A percentile compares a stretch with the other conserved stretches of the same genome.
These are phyloP conservation scores for Metarhizium album DNA, from an alignment of 2,329 filamentous ascomycete genomes.

Conservation along the genomic window DNA sequence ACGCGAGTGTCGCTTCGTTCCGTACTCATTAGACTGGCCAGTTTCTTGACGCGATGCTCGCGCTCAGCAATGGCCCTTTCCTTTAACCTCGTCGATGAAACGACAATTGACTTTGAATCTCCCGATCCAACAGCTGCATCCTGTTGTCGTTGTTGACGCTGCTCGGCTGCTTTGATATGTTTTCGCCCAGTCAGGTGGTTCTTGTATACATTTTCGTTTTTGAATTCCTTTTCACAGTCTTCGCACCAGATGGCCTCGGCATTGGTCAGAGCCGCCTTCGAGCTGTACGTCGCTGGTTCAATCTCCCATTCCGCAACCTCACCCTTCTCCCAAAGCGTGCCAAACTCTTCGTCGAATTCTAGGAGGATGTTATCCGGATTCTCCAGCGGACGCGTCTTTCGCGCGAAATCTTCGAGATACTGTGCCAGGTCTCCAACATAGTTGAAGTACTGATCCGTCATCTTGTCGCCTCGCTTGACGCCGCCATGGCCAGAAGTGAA, in stretches of 20 bases:
- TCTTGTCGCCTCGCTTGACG: constrained; percentile 70
- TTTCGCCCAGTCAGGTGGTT: constrained; percentile 84
- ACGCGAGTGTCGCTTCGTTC: constrained; percentile 82
- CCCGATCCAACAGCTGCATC: constrained; percentile 22
- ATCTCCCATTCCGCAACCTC: constrained; percentile 69
- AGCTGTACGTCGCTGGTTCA: constrained; percentile 32
- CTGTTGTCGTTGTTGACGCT: constrained; percentile 39
- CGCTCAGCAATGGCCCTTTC: constrained; percentile 85
- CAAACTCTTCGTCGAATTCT: constrained; percentile 75
- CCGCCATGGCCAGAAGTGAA: constrained; percentile 66
- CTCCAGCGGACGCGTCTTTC: constrained; percentile 73
- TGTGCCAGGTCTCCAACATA: constrained; percentile 72
- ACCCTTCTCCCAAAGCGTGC: constrained; percentile 69
- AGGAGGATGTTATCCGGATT: constrained; percentile 69
- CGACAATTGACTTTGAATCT: constrained; percentile 14
- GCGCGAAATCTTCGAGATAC: constrained; percentile 84
- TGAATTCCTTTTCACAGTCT: constrained; percentile 90
- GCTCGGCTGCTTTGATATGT: constrained; percentile 62
- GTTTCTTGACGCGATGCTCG: constrained; percentile 70
- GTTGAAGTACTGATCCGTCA: constrained; percentile 85
- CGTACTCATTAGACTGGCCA: constrained; percentile 73
- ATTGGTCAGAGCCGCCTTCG: constrained; percentile 20
- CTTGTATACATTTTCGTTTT: constrained; percentile 90
- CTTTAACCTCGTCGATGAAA: constrained; percentile 53
- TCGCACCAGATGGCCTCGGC: constrained; percentile 74